A percentile compares a stretch with the other conserved stretches of the same genome.
Conservation (phyloP, 352 stramenopile species). For the Detonula confervacea region DNA sequence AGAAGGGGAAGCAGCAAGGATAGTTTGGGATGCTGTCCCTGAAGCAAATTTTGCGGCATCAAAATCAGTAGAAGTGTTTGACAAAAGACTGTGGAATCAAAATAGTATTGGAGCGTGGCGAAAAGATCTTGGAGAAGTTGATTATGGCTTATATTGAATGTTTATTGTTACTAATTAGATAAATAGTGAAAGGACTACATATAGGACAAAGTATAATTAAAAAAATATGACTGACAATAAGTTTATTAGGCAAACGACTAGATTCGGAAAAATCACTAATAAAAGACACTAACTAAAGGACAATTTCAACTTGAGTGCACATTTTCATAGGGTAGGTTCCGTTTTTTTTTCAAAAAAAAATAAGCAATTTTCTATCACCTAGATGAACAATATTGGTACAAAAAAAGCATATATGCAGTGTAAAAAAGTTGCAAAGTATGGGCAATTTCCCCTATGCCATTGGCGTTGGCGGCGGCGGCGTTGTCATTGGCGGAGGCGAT, state of each 20-base stretch:
- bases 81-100: constrained; percentile 2
- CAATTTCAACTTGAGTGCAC: not conserved
- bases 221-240: not conserved
- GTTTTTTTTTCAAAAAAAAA: not conserved
- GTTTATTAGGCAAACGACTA: not conserved
- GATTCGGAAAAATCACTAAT: not conserved
- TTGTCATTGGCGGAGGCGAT: too few relatives aligned
- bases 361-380: not conserved
- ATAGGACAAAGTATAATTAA: constrained; percentile 3
- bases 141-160: constrained; percentile 1
- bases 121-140: not conserved
- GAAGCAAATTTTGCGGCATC: constrained; percentile 1
- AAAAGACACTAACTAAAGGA: not conserved
- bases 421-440: constrained; percentile 1
- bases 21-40: constrained; percentile 5
- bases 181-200: not conserved
- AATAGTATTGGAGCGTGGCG: not conserved
- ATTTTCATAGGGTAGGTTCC: not conserved
- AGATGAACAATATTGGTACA: too few relatives aligned
- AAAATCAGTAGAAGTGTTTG: constrained; percentile 4
- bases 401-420: not conserved
- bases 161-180: not conserved
- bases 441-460: not conserved
- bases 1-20: not conserved
- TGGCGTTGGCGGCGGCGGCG: too few relatives aligned